These are phyloP conservation scores for Dalbergia cochinchinensis DNA, from an alignment of 306 rosid species.

Conservation along the genomic window DNA sequence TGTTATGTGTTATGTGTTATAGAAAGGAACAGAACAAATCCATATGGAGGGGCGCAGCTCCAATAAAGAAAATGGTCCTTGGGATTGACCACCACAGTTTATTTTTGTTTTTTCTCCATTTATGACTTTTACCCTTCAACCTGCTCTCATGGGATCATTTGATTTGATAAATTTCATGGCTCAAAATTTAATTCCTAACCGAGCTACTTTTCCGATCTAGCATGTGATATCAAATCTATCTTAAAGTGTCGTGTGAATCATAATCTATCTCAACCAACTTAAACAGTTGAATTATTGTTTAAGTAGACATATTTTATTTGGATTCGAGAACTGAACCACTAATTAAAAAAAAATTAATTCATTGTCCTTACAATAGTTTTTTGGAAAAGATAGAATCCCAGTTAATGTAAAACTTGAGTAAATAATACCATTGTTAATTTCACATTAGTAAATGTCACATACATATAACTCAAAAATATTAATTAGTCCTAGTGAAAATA, in stretches of 20 bases:
- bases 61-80: constrained; percentile 43
- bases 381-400: background rate
- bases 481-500: no score
- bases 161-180: background rate
- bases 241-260: constrained; percentile 50
- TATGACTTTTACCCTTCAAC: constrained; percentile 26
- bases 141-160: constrained; percentile 34
- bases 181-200: constrained; percentile 24
- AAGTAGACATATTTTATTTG: background rate
- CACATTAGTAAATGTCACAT: background rate
- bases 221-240: constrained; percentile 56
- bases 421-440: background rate
- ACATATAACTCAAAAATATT: no score
- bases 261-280: constrained; percentile 51
- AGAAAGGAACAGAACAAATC: constrained; percentile 6
- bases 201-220: constrained; percentile 32
- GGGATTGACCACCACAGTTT: constrained; percentile 44
- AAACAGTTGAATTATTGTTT: constrained; percentile 41
- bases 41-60: constrained; percentile 14
- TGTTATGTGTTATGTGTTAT: background rate
- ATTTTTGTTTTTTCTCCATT: background rate
- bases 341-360: background rate
- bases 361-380: background rate
- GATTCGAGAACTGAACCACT: background rate
- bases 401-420: background rate